Base-by-base conservation (phyloP, 1,284 basidiomycete genomes). In the Wolfiporia cocos region DNA sequence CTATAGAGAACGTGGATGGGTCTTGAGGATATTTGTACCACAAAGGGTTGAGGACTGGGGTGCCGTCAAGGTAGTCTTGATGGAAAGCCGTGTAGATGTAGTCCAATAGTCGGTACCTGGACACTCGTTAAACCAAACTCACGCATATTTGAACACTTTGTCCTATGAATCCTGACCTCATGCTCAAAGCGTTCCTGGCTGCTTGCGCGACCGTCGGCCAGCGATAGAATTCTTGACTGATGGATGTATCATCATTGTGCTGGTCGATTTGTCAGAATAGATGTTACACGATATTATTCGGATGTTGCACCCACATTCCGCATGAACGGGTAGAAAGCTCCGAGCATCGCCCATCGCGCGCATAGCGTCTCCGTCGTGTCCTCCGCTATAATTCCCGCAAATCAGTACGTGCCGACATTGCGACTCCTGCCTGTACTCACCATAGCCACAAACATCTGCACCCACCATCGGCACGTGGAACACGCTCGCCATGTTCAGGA, bases 81-180 rank as follows among this genome's bases (percentile, higher is more conserved):
- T 85, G 81, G 66, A 86, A 74, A 2, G 78, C 70, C 3, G 83
- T 85, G 62, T 85, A 86, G 46, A 85, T 60, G 64, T 86, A 86
- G 58, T 86, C 82, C 43, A 86, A 53, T 4, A 86, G 66, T 41
- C 78, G 76, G 53, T 85, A 83, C 17, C 78, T 79, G 39, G 40
- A 23, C 31, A 33, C 29, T 37, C 30, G 22, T 43, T 21, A 14
- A n/a, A 12, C 17, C 12, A 34, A 17, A 15, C 11, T 15, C 20
- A 31, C 19, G 23, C 17, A 2, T 12, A 26, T 9, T 20, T 18
- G 17, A 20, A 15, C 35, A n/a, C 21, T 6, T 10, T 17, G 19
- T 15, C 4, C 2, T 14, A 29, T 7, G 15, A 23, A 7, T 43
- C n/a, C 57, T 12, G 41, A 78, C 73, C 81, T 69, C 34, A 78